These are phyloP conservation scores for Kuraishia capsulata DNA, from an alignment of 805 yeast species.

Conservation along the genomic window DNA sequence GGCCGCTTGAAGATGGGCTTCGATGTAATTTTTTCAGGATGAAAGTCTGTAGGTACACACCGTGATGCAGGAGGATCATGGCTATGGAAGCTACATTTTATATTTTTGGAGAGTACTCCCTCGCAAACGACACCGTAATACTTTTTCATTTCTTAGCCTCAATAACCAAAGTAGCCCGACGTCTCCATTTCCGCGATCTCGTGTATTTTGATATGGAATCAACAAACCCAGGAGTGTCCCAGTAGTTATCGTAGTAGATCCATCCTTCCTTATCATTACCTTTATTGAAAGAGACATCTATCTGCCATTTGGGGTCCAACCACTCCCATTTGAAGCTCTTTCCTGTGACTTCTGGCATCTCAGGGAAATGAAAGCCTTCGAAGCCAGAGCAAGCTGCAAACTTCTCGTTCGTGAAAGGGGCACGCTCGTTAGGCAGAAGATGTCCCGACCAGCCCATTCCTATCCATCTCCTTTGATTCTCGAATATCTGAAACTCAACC, in stretches of 20 bases:
- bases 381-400: constrained; percentile 19
- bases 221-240: constrained; percentile 29
- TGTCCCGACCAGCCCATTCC: constrained; percentile 51
- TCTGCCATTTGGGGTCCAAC: constrained; percentile 43
- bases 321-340: constrained; percentile 44
- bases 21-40: too few relatives aligned
- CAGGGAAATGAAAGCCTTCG: constrained; percentile 36
- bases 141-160: too few relatives aligned
- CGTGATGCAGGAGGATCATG: too few relatives aligned
- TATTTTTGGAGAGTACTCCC: too few relatives aligned
- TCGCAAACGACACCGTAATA: too few relatives aligned
- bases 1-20: too few relatives aligned
- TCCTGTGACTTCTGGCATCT: constrained; percentile 7
- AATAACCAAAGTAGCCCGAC: constrained; percentile 33
- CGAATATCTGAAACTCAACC: constrained; percentile 40
- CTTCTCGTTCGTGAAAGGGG: constrained; percentile 35
- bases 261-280: constrained; percentile 36
- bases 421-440: constrained; percentile 42
- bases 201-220: constrained; percentile 46
- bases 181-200: constrained; percentile 39
- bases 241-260: constrained; percentile 42
- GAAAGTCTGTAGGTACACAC: too few relatives aligned
- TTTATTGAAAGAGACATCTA: constrained; percentile 31
- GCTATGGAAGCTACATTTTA: too few relatives aligned
- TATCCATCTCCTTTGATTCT: constrained; percentile 54